Conservation (phyloP, 306 rosid genomes). For the Citrullus mucosospermus region DNA sequence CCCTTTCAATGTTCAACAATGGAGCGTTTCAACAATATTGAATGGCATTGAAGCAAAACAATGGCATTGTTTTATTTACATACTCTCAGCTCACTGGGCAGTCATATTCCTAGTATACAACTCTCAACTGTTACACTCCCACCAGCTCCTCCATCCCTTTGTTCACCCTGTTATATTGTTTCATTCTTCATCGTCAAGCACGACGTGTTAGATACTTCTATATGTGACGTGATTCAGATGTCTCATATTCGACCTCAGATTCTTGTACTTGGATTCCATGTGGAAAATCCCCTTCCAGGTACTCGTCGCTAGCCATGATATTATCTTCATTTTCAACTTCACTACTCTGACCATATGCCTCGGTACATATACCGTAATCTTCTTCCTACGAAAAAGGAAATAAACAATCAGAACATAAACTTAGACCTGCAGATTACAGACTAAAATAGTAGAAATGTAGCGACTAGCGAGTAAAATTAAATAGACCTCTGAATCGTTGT, state of each 20-base stretch:
- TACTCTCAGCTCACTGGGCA: not conserved
- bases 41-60: not conserved
- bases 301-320: conserved; percentile 2
- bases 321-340: conserved; percentile 24
- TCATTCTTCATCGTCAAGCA: not conserved
- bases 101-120: not conserved
- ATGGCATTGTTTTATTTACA: not conserved
- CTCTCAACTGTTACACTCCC: not conserved
- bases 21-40: not conserved
- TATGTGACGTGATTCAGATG: not conserved
- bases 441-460: not conserved
- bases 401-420: not conserved
- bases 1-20: not conserved
- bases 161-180: not conserved
- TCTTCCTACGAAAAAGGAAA: not conserved
- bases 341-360: conserved; percentile 22
- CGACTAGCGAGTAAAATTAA: not conserved
- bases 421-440: not conserved
- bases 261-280: conserved; percentile 15
- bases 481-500: conserved; percentile 62
- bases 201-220: not conserved
- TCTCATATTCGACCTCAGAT: conserved; percentile 3
- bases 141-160: not conserved
- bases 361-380: conserved; percentile 37
- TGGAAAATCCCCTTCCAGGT: not conserved